A percentile compares a stretch with the other conserved stretches of the same genome.
Conservation (phyloP, 2,329 filamentous ascomycete species). For the Paecilomyces sp. region DNA sequence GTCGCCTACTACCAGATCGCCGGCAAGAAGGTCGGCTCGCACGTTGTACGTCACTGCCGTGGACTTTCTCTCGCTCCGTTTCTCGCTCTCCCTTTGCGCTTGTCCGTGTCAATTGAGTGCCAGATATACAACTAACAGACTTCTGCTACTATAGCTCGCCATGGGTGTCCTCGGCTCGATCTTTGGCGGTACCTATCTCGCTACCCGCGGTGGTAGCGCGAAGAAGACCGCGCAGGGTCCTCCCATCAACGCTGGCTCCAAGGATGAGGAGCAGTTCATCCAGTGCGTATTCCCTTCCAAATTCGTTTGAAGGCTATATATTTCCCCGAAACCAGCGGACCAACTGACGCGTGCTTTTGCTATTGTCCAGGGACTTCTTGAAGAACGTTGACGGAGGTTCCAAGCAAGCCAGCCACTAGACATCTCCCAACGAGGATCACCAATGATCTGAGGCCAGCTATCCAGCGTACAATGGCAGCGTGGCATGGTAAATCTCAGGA, state of each 20-base stretch:
- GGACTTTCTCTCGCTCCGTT: slow-evolving; percentile 3
- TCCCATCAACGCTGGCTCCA: slow-evolving; percentile 57
- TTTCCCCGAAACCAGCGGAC: neutral
- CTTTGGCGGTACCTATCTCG: slow-evolving; percentile 41
- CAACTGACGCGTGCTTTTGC: neutral
- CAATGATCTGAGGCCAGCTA: slow-evolving; percentile 4
- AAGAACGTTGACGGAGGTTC: slow-evolving; percentile 43
- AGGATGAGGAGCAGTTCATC: slow-evolving; percentile 63
- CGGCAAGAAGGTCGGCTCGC: slow-evolving; percentile 47
- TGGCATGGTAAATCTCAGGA: neutral
- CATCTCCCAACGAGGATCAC: slow-evolving; percentile 1
- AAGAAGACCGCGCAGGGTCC: slow-evolving; percentile 43
- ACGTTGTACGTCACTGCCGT: slow-evolving; percentile 37
- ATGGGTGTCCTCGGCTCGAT: slow-evolving; percentile 50
- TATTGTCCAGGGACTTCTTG: slow-evolving; percentile 40
- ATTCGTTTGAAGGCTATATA: neutral
- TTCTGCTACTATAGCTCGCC: slow-evolving; percentile 44
- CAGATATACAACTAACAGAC: neutral
- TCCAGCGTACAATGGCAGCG: neutral
- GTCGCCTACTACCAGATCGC: slow-evolving; percentile 46
- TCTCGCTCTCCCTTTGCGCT: neutral
- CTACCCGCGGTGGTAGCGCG: slow-evolving; percentile 40
- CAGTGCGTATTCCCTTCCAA: slow-evolving; percentile 44
- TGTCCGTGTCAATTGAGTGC: neutral
- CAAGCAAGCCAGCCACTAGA: slow-evolving; percentile 38